Evolutionary conservation across 495 filamentous ascomycete species (phyloP).

Genomic region (Filosporella fistucella): DNA sequence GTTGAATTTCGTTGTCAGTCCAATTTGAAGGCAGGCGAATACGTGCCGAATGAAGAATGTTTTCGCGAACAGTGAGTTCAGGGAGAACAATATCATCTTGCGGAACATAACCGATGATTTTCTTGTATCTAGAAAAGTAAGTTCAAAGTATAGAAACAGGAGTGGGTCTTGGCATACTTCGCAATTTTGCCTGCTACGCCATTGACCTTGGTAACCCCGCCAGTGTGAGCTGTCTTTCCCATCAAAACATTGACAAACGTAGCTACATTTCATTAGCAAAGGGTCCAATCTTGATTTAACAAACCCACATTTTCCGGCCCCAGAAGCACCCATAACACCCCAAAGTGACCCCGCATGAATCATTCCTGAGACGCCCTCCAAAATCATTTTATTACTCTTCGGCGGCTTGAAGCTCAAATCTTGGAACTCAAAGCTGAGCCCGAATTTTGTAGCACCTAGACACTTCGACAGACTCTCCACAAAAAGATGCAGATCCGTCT

Average conservation of each 20-base stretch:
- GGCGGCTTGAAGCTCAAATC: constrained; percentile 41
- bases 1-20: constrained; percentile 55
- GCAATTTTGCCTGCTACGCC: constrained; percentile 37
- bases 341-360: constrained; percentile 37
- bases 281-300: constrained; percentile 16
- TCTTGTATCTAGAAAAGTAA: constrained; percentile 37
- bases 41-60: constrained; percentile 59
- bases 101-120: constrained; percentile 51
- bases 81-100: constrained; percentile 68
- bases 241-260: constrained; percentile 51
- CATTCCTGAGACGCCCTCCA: constrained; percentile 44
- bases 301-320: constrained; percentile 64
- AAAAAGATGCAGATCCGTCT: constrained; percentile 37
- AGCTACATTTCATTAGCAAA: constrained; percentile 5
- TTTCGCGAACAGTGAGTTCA: constrained; percentile 67
- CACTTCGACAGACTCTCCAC: constrained; percentile 44
- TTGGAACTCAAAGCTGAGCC: constrained; percentile 44
- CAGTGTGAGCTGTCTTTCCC: constrained; percentile 41
- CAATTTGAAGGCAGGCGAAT: constrained; percentile 63
- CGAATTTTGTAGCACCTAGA: constrained; percentile 42
- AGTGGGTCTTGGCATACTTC: constrained; percentile 7
- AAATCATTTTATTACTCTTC: constrained; percentile 34
- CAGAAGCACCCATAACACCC: constrained; percentile 57
- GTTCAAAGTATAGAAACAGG: neutral
- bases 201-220: constrained; percentile 41